Evolutionary conservation across 2,329 filamentous ascomycete genomes (phyloP), one percentile per base, ranked within the genome.

Genomic region (Teratosphaeria epicoccoides): DNA sequence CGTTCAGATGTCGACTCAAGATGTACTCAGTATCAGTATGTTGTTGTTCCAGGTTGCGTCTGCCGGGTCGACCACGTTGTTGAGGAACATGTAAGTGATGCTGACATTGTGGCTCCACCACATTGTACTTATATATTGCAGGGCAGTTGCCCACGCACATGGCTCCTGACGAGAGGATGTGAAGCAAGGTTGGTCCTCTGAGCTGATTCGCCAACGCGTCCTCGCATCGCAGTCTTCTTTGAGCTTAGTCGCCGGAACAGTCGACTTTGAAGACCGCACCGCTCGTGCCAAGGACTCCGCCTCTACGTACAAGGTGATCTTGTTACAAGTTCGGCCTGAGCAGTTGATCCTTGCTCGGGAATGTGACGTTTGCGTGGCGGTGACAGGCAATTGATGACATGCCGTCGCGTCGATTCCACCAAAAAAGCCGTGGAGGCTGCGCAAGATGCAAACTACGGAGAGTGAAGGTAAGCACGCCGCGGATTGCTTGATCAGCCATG

Each of bases 391-490:
- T 20, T 40, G 33, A 20, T 40, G 33, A 20, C 22, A 64, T 63
- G 61, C 60, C 63, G 6, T 61, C 58, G 24, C 58, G 62, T 28
- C 46, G 60, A 20, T 62, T 61, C 33, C 63, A 65, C 52, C 55
- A 55, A 11, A 65, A 65, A 45, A 61, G 58, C 17, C 56, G 59
- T 9, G 54, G 55, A 2, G 63, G 62, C 10, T 63, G 62, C 46
- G 40, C 46, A 6, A 48, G 57, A 23, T 65, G 63, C 54, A 65
- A 65, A 54, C 52, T 52, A 5, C 49, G 62, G 45, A 58, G 60
- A 24, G 61, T 64, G n/a, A 65, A 64, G 58, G 62, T 62, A 55
- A 24, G 58, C 47, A 22, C 17, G 9, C 40, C 28, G 22, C 28
- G 43, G 11, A 43, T 2, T 9, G 40, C n/a, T 43, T 25, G 29